Percentiles rank a stretch among this genome's conserved stretches.
These are phyloP conservation scores for Cadophora malorum DNA, from an alignment of 2,329 filamentous ascomycete genomes.

Conservation along the genomic window DNA sequence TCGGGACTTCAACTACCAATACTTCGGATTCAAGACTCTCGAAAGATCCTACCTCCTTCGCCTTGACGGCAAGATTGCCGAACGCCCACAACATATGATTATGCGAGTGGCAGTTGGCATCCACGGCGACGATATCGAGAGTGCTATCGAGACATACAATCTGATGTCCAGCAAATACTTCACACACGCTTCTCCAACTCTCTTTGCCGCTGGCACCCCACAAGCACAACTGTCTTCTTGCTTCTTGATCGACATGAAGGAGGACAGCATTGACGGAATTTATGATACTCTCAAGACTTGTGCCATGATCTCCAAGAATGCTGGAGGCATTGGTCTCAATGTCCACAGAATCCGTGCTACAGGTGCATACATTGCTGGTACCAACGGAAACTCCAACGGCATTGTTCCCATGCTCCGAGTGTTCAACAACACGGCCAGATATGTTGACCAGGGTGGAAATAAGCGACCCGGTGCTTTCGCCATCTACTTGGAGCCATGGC, in stretches of 20 bases:
- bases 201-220: constrained; percentile 97
- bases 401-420: constrained; percentile 98
- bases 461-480: constrained; percentile 98
- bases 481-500: constrained; percentile 99
- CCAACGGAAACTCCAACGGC: constrained; percentile 97
- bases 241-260: constrained; percentile 99
- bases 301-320: constrained; percentile 99
- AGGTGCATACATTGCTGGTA: constrained; percentile 96
- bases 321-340: constrained; percentile 96
- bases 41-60: constrained; percentile 97
- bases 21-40: constrained; percentile 99
- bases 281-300: constrained; percentile 99
- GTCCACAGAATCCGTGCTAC: constrained; percentile 96
- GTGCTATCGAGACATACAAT: constrained; percentile 96
- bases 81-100: constrained; percentile 98
- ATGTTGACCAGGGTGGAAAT: constrained; percentile 98
- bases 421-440: constrained; percentile 98
- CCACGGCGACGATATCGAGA: constrained; percentile 93
- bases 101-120: constrained; percentile 99
- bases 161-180: constrained; percentile 99
- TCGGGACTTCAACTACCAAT: constrained; percentile 99
- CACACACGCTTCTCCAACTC: constrained; percentile 95
- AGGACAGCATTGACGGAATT: constrained; percentile 98
- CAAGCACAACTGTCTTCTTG: constrained; percentile 95
- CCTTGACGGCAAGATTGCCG: constrained; percentile 93